Percentiles rank a stretch among this genome's conserved stretches.
These are phyloP conservation scores for Trichosporon sp. DNA, from an alignment of 1,284 basidiomycete species.

Conservation along the genomic window DNA sequence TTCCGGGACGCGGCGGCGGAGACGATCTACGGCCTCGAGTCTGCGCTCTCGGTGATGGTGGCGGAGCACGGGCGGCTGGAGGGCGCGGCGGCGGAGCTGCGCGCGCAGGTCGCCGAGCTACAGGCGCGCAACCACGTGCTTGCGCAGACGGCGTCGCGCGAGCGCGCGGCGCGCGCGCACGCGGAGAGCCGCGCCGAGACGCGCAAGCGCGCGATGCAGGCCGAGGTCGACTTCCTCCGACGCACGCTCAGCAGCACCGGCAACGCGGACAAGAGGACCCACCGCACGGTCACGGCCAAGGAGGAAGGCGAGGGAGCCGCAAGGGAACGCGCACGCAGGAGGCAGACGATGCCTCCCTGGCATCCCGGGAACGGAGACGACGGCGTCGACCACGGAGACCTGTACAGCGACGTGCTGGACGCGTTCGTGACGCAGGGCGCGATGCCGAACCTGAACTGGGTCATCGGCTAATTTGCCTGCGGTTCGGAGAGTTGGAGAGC, in stretches of 20 bases:
- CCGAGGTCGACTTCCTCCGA: not conserved
- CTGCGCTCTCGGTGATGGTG: not conserved
- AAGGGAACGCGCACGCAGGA: no score
- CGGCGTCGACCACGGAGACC: not conserved
- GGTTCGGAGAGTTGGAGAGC: not conserved
- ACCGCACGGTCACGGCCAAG: not conserved
- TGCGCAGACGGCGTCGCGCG: not conserved
- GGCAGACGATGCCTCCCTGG: not conserved
- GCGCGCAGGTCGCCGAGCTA: not conserved
- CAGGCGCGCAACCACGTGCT: not conserved
- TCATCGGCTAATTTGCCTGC: no score
- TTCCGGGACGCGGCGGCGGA: not conserved
- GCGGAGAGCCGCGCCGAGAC: not conserved
- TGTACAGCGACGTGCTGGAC: not conserved
- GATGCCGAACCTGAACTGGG: not conserved
- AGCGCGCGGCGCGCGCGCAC: not conserved
- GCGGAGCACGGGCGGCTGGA: not conserved
- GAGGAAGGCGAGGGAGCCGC: no score
- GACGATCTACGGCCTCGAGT: not conserved
- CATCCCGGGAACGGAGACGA: not conserved
- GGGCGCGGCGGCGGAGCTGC: not conserved
- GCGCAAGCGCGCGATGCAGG: not conserved
- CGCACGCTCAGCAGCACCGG: not conserved
- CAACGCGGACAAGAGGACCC: not conserved
- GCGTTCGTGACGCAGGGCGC: not conserved